Conservation (phyloP, 2,329 filamentous ascomycete genomes). For the Penicillium sp. region DNA sequence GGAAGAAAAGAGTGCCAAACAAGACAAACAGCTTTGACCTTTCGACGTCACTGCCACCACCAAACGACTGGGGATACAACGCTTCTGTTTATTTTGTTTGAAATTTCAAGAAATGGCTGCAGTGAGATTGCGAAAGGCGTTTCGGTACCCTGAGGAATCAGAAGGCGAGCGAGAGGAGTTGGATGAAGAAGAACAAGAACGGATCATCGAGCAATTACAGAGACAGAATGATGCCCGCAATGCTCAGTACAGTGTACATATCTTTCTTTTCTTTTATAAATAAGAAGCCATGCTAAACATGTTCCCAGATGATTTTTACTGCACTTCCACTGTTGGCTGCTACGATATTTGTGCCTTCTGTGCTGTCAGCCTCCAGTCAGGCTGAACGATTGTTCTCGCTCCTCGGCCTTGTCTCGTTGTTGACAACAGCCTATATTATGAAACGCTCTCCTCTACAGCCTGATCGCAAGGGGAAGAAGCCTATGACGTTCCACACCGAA, state of each 20-base stretch:
- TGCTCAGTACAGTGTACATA: constrained; percentile 40
- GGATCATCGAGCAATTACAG: constrained; percentile 38
- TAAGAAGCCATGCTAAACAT: background rate
- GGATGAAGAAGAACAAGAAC: constrained; percentile 65
- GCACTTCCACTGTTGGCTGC: constrained; percentile 35
- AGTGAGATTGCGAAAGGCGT: constrained; percentile 70
- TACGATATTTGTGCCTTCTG: constrained; percentile 31
- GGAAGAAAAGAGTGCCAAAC: constrained; percentile 22
- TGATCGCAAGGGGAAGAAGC: constrained; percentile 32
- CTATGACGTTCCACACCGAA: constrained; percentile 20
- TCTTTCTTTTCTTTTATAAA: background rate
- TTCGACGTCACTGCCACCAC: constrained; percentile 3
- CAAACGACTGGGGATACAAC: background rate
- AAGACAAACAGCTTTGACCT: constrained; percentile 21
- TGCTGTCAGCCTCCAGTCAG: constrained; percentile 25
- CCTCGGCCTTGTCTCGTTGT: constrained; percentile 36
- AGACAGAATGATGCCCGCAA: constrained; percentile 40
- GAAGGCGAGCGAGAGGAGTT: constrained; percentile 60
- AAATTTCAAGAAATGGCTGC: constrained; percentile 40
- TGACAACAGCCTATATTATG: constrained; percentile 41
- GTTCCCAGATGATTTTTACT: constrained; percentile 35
- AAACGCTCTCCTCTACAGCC: constrained; percentile 28
- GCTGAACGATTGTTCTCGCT: constrained; percentile 30
- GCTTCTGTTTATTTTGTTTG: background rate
- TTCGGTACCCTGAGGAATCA: constrained; percentile 68